Percentiles rank a stretch among this genome's conserved stretches.
These are phyloP conservation scores for Calocera viscosa DNA, from an alignment of 768 basidiomycete genomes.

Conservation along the genomic window DNA sequence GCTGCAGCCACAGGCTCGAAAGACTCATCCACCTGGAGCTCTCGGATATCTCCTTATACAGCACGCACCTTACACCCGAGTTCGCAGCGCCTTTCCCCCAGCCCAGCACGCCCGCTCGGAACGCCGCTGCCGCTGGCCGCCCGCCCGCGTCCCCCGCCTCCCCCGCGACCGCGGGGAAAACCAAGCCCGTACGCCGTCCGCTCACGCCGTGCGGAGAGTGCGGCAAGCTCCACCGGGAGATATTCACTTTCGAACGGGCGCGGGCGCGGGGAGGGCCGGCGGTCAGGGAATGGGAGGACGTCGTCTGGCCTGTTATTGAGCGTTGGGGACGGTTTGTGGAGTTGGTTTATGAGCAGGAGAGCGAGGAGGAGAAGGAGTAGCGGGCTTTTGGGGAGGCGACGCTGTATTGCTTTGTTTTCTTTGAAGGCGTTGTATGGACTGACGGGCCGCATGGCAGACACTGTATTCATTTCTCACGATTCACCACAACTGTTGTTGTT, in stretches of 20 bases:
- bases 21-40: conserved; percentile 71
- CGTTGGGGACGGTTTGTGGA: conserved; percentile 61
- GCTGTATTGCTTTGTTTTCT: background rate
- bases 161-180: background rate
- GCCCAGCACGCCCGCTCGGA: background rate
- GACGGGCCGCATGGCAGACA: no score
- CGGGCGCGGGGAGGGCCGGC: conserved; percentile 37
- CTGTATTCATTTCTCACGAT: no score
- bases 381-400: background rate
- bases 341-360: background rate
- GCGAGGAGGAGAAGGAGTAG: background rate
- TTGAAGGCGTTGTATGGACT: no score
- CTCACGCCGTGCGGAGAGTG: conserved; percentile 17
- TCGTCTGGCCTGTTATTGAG: conserved; percentile 65
- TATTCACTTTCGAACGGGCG: conserved; percentile 58
- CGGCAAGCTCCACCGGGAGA: conserved; percentile 56
- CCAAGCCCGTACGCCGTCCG: background rate
- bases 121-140: conserved; percentile 4
- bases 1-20: conserved; percentile 63
- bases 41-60: conserved; percentile 47
- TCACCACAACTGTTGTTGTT: no score
- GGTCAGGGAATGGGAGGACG: conserved; percentile 58
- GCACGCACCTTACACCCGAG: conserved; percentile 40
- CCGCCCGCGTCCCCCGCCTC: background rate
- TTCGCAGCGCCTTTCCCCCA: conserved; percentile 9